Evolutionary conservation across 495 filamentous ascomycete genomes (phyloP).

Genomic region (Penicillium daleae): DNA sequence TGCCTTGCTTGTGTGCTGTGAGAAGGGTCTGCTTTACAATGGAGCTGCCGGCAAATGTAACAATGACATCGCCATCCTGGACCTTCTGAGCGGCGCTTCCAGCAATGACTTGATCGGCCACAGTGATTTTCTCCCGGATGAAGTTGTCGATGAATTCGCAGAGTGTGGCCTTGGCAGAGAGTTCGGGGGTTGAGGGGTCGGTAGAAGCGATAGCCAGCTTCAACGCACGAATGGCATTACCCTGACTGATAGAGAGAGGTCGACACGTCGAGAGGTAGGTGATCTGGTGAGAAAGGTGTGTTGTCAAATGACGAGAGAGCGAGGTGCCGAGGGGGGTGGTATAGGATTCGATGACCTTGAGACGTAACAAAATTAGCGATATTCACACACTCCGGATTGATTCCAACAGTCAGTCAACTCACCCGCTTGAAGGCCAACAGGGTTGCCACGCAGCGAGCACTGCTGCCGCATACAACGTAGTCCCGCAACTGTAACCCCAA

Average conservation of each 20-base stretch:
- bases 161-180: conserved; percentile 74
- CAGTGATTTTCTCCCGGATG: conserved; percentile 84
- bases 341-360: conserved; percentile 86
- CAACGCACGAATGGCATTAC: conserved; percentile 92
- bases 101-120: conserved; percentile 84
- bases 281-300: conserved; percentile 94
- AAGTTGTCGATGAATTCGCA: conserved; percentile 84
- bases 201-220: conserved; percentile 87
- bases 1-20: conserved; percentile 67
- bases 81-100: conserved; percentile 74
- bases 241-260: conserved; percentile 90
- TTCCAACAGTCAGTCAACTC: conserved; percentile 29
- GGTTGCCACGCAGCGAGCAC: conserved; percentile 83
- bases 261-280: conserved; percentile 90
- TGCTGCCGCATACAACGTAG: conserved; percentile 88
- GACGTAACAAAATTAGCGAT: conserved; percentile 10
- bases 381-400: not conserved
- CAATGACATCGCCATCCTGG: conserved; percentile 75
- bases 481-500: conserved; percentile 89
- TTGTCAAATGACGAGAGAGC: conserved; percentile 85
- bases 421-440: conserved; percentile 88
- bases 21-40: conserved; percentile 82
- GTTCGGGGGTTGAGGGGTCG: conserved; percentile 78
- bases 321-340: conserved; percentile 82
- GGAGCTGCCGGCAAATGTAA: conserved; percentile 87